Evolutionary conservation across 2,329 filamentous ascomycete genomes (phyloP).

Genomic region (Fusarium sp.): DNA sequence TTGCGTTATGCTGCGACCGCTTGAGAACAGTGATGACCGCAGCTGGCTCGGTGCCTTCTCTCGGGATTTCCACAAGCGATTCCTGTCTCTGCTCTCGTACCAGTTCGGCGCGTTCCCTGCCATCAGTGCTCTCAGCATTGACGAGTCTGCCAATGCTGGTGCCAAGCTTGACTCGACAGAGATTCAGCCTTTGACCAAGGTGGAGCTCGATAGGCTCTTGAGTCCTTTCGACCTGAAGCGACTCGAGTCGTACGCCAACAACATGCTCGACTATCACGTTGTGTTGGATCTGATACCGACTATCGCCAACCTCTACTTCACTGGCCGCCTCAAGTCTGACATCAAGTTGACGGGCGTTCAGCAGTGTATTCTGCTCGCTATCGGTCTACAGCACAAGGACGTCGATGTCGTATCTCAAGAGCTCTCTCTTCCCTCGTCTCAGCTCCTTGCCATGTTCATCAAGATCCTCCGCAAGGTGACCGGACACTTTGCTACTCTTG

Average conservation of each 20-base stretch:
- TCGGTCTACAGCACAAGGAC: conserved; percentile 91
- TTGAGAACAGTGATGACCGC: conserved; percentile 75
- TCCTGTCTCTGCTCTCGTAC: conserved; percentile 89
- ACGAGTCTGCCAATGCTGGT: conserved; percentile 83
- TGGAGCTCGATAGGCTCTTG: conserved; percentile 80
- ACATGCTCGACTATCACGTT: conserved; percentile 97
- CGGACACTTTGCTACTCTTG: conserved; percentile 78
- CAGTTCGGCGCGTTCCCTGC: conserved; percentile 88
- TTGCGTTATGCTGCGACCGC: conserved; percentile 92
- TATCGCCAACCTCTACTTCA: conserved; percentile 88
- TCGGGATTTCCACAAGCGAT: conserved; percentile 94
- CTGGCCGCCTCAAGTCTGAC: conserved; percentile 74
- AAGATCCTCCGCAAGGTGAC: conserved; percentile 94
- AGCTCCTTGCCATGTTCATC: conserved; percentile 96
- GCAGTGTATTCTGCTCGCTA: conserved; percentile 86
- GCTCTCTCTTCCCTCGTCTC: conserved; percentile 77
- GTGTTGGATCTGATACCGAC: conserved; percentile 91
- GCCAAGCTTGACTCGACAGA: conserved; percentile 71
- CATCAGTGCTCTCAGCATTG: conserved; percentile 84
- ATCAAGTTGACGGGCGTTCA: conserved; percentile 86
- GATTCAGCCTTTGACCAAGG: conserved; percentile 72
- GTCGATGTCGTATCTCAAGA: conserved; percentile 85
- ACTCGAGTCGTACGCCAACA: conserved; percentile 94
- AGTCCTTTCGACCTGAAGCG: conserved; percentile 96
- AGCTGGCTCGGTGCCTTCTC: conserved; percentile 93